Conservation (phyloP, 805 yeast species). For the Grigorovia jiainica region DNA sequence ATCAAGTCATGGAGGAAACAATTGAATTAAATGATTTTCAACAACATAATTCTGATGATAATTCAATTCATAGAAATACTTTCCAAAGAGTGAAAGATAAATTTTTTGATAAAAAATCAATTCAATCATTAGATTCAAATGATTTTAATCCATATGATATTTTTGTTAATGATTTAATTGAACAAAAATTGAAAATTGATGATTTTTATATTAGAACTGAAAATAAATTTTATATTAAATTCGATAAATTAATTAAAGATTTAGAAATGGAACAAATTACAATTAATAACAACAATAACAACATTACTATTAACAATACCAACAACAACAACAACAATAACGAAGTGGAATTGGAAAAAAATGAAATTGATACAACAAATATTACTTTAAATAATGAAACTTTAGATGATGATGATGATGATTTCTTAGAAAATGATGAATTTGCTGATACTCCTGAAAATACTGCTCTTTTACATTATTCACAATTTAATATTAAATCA, state of each 20-base stretch:
- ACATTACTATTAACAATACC: background rate
- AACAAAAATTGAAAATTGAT: constrained; percentile 44
- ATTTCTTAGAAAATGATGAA: constrained; percentile 31
- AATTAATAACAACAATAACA: background rate
- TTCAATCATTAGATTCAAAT: constrained; percentile 3
- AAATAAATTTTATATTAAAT: constrained; percentile 36
- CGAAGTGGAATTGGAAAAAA: background rate
- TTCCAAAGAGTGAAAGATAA: constrained; percentile 12
- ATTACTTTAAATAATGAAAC: background rate
- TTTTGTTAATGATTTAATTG: constrained; percentile 38
- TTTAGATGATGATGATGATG: constrained; percentile 20
- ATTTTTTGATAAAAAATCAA: constrained; percentile 16
- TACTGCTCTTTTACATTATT: constrained; percentile 42
- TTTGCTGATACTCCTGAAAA: constrained; percentile 33
- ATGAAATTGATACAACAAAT: background rate
- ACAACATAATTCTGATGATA: background rate
- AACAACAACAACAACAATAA: no score
- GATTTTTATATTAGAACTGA: constrained; percentile 42
- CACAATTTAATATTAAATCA: constrained; percentile 40
- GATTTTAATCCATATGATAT: constrained; percentile 31
- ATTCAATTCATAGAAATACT: background rate
- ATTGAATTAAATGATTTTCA: constrained; percentile 21
- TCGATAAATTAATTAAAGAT: constrained; percentile 39
- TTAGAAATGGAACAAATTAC: constrained; percentile 31
- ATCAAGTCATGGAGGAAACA: constrained; percentile 11